Evolutionary conservation across 2,329 filamentous ascomycete species (phyloP), one percentile per base, ranked within the genome.

Genomic region (Ascosphaera pollenicola): DNA sequence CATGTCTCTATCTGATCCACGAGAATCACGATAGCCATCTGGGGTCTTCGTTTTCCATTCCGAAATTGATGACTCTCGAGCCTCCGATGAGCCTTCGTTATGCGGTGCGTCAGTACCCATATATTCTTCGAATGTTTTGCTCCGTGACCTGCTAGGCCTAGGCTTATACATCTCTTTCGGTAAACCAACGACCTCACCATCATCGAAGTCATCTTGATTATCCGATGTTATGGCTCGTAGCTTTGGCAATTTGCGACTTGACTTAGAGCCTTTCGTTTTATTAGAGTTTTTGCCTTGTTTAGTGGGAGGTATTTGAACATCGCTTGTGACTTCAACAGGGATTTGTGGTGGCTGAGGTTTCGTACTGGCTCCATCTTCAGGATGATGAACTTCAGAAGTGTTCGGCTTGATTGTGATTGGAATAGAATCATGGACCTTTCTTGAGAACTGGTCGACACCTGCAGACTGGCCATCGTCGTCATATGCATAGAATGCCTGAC

Each of bases 111-210:
- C 35, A 24, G 18, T 13, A 13, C 35, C 35, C 17, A 36, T 36
- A 16, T 36, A 36, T 34, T 42, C 53, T 37, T 42, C 40, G 1
- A 37, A 40, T 16, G 35, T 43, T 3, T 39, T 42, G 19, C 44
- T 44, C 18, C 51, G 43, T 11, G 50, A 51, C 16, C 53, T 50
- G 41, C 56, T 59, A 21, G 54, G 57, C 37, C 58, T 46, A 2
- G 59, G 57, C 39, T 53, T 44, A 42, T 61, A 62, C 10, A 48
- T 42, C 45, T 62, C 59, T 41, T 50, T 56, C 10, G 54, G 57
- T 15, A 59, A 43, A 2, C 54, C 59, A 3, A 47, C 49, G 15
- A 43, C 40, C 35, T 50, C 48, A 36, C 46, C 46, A 7, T 36
- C 42, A 17, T 36, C 43, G 15, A 44, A 39, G 17, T 49, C 44